Evolutionary conservation across 192 early-diverging fungal species (phyloP).

Genomic region (Blastocladiella britannica): DNA sequence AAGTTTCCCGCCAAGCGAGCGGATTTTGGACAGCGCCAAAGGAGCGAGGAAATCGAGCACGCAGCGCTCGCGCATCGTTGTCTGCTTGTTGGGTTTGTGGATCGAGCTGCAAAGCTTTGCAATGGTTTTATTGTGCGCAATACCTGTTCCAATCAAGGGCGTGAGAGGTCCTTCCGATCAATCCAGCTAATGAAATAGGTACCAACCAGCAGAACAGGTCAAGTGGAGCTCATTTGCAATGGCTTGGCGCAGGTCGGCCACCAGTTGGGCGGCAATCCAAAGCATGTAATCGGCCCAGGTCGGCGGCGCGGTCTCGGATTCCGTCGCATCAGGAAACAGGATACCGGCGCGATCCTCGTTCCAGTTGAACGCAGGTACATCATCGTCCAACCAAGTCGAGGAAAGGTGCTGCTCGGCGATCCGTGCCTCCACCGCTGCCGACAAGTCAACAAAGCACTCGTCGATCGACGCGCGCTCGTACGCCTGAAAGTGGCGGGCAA

Average conservation of each 20-base stretch:
- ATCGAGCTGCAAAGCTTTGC: constrained; percentile 66
- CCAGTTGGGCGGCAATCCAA: constrained; percentile 44
- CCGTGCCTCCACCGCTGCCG: constrained; percentile 36
- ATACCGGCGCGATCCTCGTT: background rate
- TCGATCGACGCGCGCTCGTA: constrained; percentile 60
- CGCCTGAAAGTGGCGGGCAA: constrained; percentile 29
- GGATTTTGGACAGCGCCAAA: constrained; percentile 55
- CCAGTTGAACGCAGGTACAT: constrained; percentile 6
- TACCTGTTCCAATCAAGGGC: too few species aligned
- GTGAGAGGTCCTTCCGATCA: too few species aligned
- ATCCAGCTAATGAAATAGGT: too few species aligned
- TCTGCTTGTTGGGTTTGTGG: constrained; percentile 78
- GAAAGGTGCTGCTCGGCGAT: constrained; percentile 21
- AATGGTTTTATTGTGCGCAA: constrained; percentile 67
- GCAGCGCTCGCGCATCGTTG: constrained; percentile 35
- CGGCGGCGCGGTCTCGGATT: constrained; percentile 5
- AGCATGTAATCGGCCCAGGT: constrained; percentile 64
- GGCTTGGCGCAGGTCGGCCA: constrained; percentile 34
- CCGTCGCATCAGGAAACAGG: constrained; percentile 10
- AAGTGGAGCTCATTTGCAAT: constrained; percentile 49
- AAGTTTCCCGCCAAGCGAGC: constrained; percentile 68
- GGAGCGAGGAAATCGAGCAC: constrained; percentile 35
- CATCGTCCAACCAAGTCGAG: constrained; percentile 13
- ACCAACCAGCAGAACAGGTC: constrained; percentile 48
- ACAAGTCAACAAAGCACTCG: constrained; percentile 75